Base-by-base conservation (phyloP, 352 stramenopile genomes). In the Phytophthora pluvialis region DNA sequence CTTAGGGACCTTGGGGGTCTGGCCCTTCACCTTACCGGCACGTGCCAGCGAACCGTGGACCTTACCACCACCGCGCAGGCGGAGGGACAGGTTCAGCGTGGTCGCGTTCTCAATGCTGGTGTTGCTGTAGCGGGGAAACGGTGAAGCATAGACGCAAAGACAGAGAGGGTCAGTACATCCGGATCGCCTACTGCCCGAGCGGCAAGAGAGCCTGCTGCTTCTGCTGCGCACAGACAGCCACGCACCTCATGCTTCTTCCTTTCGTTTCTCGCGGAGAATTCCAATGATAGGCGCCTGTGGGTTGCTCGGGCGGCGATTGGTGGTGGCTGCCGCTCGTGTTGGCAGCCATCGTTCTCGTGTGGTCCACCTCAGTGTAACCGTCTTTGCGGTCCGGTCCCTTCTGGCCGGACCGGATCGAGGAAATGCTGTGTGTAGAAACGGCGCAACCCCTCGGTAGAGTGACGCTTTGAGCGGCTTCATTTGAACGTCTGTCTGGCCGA, bases 21-120 rank as follows among this genome's bases (percentile, higher is more conserved):
- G 97, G 76, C 97, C 97, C 91, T 99, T 99, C 45, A 99, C 98
- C 90, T 99, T 99, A 97, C 98, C 98, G 81, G 98, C 98, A 98
- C 98, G 98, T 85, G 98, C 97, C 73, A 99, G 86, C 72, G 98
- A 99, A 95, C 98, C 98, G 96, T 99, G 98, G 80, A 99, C 97
- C 92, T 99, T 99, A 85, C 96, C 97, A 92, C 88, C 88, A 88
- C 88, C 88, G 61, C 96, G 91, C 50, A 99, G 89, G 71, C 97
- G 91, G 36, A 99, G 82, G 58, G 98, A 97, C 67, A 99, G 75
- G 85, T 99, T 96, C 48, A 99, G 83, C 48, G 96, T 99, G 43
- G 86, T 97, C 73, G 98, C 94, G 82, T 98, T 98, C 78, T 99
- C 91, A 73, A 99, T 97, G 79, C 97, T 94, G 83, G 95, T 98